Evolutionary conservation across 2,329 filamentous ascomycete species (phyloP), one percentile per base, ranked within the genome.

Genomic region (Cephalotrichum gorgonifer): DNA sequence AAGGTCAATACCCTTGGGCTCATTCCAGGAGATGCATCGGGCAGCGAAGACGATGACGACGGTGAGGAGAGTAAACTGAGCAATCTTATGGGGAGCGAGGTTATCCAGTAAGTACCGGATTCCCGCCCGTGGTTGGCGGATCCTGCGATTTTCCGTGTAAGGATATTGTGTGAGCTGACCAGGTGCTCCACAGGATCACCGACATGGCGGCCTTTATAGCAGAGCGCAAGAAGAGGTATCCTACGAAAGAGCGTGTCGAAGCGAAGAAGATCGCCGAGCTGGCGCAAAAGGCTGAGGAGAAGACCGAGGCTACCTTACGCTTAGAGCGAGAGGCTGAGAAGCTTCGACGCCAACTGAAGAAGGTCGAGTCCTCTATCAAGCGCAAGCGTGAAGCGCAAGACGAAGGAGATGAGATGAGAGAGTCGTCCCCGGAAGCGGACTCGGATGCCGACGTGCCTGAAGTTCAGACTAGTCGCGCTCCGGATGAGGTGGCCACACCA

Each of bases 151-250:
- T 22, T 23, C 43, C 9, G 25, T 3, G 12, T 20, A 20, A 20
- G 35, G 4, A 8, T 20, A 3, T 11, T 20, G 12, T 30, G 11
- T 31, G 11, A 12, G 33, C 31, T 47, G 26, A 47, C 27, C 20
- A 33, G 7, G 12, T n/a, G 22, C 15, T 28, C 9, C 28, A 27
- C 49, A 80, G 75, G 50, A 70, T 78, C 15, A 78, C 78, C 51
- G 89, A 96, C 59, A 74, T 96, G 49, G 76, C 80, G 23, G 78
- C 80, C 6, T 97, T 88, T 81, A 79, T 94, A 54, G 81, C 81
- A 45, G 88, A 95, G 63, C 81, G 91, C 51, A 85, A 76, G 60
- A 84, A 80, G 55, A 83, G 84, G 47, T 97, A 79, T 62, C 91
- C 91, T 2, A 96, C 90, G 2, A 79, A 80, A 62, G 79, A 79